Conservation (phyloP, 495 filamentous ascomycete genomes). For the Penicilliopsis zonata region DNA sequence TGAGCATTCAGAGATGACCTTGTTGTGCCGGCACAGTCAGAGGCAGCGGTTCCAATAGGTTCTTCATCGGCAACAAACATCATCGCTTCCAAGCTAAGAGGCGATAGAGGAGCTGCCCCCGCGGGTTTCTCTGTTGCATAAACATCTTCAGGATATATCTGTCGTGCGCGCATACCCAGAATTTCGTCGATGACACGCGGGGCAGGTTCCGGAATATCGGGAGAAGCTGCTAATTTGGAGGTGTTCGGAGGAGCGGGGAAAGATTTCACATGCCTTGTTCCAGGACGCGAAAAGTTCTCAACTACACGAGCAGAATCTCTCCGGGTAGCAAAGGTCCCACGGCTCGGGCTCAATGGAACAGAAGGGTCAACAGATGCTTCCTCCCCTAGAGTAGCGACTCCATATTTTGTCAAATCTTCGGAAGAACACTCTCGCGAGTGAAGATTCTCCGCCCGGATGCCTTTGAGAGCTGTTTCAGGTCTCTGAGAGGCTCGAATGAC, state of each 20-base stretch:
- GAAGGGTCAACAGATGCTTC: slow-evolving; percentile 11
- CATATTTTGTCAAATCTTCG: slow-evolving; percentile 25
- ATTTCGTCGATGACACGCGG: slow-evolving; percentile 34
- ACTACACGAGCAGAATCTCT: slow-evolving; percentile 24
- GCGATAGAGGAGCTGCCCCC: no score
- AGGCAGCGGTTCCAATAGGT: slow-evolving; percentile 30
- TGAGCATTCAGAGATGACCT: slow-evolving; percentile 29
- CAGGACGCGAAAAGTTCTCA: slow-evolving; percentile 41
- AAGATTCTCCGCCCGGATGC: slow-evolving; percentile 51
- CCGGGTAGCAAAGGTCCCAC: slow-evolving; percentile 4
- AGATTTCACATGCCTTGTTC: slow-evolving; percentile 20
- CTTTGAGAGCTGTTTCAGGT: slow-evolving; percentile 46
- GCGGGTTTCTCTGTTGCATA: no score
- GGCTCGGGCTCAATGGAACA: slow-evolving; percentile 9
- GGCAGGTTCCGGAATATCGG: slow-evolving; percentile 25
- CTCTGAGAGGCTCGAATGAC: slow-evolving; percentile 56
- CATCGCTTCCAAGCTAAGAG: slow-evolving; percentile 11
- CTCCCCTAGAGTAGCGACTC: slow-evolving; percentile 14
- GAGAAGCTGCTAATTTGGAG: slow-evolving; percentile 18
- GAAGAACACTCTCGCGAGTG: slow-evolving; percentile 51
- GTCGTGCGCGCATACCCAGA: slow-evolving; percentile 18
- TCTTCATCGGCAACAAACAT: slow-evolving; percentile 7
- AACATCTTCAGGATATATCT: slow-evolving; percentile 22
- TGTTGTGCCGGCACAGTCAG: slow-evolving; percentile 36
- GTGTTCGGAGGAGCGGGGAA: slow-evolving; percentile 17